phyloP scores from a whole-genome alignment of 306 rosid genomes.

The Echinosophora koreensis region DNA sequence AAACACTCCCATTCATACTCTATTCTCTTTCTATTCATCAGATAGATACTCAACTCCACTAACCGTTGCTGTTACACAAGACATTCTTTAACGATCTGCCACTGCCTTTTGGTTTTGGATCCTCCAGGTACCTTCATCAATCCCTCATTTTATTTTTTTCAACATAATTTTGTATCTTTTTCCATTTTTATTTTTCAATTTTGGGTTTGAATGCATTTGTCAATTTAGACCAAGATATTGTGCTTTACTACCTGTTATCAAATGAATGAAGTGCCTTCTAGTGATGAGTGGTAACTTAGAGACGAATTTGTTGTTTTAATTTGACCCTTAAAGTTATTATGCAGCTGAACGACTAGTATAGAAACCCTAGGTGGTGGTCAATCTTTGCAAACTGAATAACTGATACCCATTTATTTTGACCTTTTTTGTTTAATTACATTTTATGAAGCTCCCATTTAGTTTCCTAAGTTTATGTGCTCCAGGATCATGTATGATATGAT shows the following conservation, averaged over 20 bases:
- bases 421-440: not conserved
- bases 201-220: not conserved
- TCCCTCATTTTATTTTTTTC: not conserved
- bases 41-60: too few relatives aligned
- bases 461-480: not conserved
- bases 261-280: slow-evolving; percentile 14
- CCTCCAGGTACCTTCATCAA: slow-evolving; percentile 31
- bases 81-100: not conserved
- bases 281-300: not conserved
- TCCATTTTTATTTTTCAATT: not conserved
- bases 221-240: not conserved
- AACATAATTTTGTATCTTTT: not conserved
- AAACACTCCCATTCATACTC: not conserved
- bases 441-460: not conserved
- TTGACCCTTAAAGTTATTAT: not conserved
- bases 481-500: slow-evolving; percentile 5
- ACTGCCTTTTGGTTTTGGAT: slow-evolving; percentile 10
- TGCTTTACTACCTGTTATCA: not conserved
- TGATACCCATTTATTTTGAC: not conserved
- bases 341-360: not conserved
- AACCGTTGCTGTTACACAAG: not conserved
- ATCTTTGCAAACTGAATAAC: not conserved
- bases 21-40: not conserved
- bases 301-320: slow-evolving; percentile 27
- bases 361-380: slow-evolving; percentile 4